phyloP scores from a whole-genome alignment of 306 rosid genomes.

The Prunus salicina region DNA sequence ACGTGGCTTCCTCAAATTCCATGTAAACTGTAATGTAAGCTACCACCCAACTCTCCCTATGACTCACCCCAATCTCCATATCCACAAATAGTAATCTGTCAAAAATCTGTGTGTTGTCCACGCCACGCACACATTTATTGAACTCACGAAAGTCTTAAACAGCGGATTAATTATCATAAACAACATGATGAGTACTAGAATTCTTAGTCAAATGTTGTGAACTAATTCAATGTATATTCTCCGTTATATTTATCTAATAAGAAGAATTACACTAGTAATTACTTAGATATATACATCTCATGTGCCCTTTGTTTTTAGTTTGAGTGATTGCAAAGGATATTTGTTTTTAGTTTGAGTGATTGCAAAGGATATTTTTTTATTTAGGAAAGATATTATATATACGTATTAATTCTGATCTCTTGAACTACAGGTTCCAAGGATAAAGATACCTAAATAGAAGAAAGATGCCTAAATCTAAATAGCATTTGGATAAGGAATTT shows the following conservation, averaged over 20 bases:
- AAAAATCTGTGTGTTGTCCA: background rate
- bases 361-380: background rate
- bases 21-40: background rate
- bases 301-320: background rate
- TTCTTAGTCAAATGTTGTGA: background rate
- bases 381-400: background rate
- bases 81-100: background rate
- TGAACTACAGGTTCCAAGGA: too few relatives aligned
- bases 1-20: constrained; percentile 12
- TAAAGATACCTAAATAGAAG: too few relatives aligned
- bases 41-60: background rate
- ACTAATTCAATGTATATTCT: background rate
- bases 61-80: background rate
- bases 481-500: background rate
- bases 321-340: background rate
- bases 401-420: too few relatives aligned
- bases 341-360: background rate
- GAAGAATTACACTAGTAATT: background rate
- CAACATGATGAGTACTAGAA: background rate
- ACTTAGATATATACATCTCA: background rate
- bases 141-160: background rate
- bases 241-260: too few relatives aligned
- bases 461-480: too few relatives aligned
- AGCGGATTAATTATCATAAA: background rate
- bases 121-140: background rate